phyloP scores from a whole-genome alignment of 2,329 filamentous ascomycete genomes.

The Aspergillus vadensis region DNA sequence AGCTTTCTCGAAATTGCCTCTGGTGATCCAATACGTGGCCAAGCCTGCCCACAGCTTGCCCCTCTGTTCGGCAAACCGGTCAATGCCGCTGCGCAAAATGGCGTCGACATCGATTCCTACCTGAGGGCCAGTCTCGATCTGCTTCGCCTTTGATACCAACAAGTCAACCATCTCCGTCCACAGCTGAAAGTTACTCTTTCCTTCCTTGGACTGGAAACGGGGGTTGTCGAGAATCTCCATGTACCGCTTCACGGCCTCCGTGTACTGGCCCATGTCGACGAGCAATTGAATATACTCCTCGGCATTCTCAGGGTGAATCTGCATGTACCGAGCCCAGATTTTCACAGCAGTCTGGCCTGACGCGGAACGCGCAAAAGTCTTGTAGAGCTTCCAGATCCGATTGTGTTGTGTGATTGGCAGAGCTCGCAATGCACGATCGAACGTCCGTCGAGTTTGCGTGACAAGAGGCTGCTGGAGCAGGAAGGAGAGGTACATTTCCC shows the following conservation, averaged over 20 bases:
- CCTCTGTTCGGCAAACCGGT: conserved; percentile 87
- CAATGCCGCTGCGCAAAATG: conserved; percentile 89
- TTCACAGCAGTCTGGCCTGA: conserved; percentile 87
- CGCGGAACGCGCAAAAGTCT: conserved; percentile 86
- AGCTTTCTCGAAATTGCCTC: conserved; percentile 87
- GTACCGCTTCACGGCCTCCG: conserved; percentile 87
- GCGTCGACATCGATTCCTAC: conserved; percentile 85
- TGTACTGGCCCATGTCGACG: conserved; percentile 77
- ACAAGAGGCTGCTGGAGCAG: conserved; percentile 89
- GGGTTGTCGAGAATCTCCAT: conserved; percentile 90
- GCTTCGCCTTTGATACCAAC: conserved; percentile 83
- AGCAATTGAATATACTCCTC: conserved; percentile 95
- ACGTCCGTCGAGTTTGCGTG: conserved; percentile 80
- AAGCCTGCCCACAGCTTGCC: conserved; percentile 94
- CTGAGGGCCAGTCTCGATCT: conserved; percentile 78
- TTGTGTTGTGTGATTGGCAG: conserved; percentile 94
- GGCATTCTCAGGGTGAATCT: conserved; percentile 90
- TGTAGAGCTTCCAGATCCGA: conserved; percentile 89
- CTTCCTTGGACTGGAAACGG: conserved; percentile 86
- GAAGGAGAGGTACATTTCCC: conserved; percentile 96
- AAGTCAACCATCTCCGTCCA: conserved; percentile 98
- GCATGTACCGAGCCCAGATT: conserved; percentile 95
- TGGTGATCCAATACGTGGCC: conserved; percentile 94
- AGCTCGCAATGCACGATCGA: conserved; percentile 88
- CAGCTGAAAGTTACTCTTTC: conserved; percentile 92